Percentiles rank a stretch among this genome's conserved stretches.
These are phyloP conservation scores for Saccharum hybrid DNA, from an alignment of 202 grass and related monocot species.

Conservation along the genomic window DNA sequence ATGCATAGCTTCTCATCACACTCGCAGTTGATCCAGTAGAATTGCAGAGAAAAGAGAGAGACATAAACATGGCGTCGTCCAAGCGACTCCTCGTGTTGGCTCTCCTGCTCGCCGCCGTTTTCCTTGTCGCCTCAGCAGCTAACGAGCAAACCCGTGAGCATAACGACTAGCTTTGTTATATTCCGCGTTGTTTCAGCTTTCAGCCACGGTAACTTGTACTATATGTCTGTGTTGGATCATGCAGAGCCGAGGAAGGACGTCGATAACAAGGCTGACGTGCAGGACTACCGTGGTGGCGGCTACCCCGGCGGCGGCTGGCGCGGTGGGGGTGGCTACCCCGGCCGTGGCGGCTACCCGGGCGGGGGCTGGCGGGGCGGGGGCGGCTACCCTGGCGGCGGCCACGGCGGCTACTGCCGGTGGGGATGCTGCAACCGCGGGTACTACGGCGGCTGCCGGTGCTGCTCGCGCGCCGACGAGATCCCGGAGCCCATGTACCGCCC, in stretches of 20 bases:
- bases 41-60: not conserved
- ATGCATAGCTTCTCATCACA: slow-evolving; percentile 42
- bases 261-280: slow-evolving; percentile 25
- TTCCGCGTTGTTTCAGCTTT: not conserved
- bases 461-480: slow-evolving; percentile 52
- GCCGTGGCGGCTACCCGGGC: not conserved
- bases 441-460: slow-evolving; percentile 59
- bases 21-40: not conserved
- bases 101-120: slow-evolving; percentile 51
- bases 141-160: slow-evolving; percentile 37
- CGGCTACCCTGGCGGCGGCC: slow-evolving; percentile 14
- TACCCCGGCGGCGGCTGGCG: not conserved
- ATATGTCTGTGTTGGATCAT: not conserved
- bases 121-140: slow-evolving; percentile 54
- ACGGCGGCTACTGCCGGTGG: slow-evolving; percentile 49
- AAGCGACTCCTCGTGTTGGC: slow-evolving; percentile 51
- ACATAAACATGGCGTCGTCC: slow-evolving; percentile 38
- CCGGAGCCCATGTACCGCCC: slow-evolving; percentile 62
- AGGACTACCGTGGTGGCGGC: slow-evolving; percentile 41
- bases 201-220: not conserved
- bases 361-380: not conserved
- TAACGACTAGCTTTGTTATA: not conserved
- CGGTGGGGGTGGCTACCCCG: slow-evolving; percentile 5
- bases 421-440: slow-evolving; percentile 68
- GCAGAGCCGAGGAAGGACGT: slow-evolving; percentile 34